Evolutionary conservation across 305 asterid genomes (phyloP), one percentile per base, ranked within the genome.

Genomic region (Fraxinus platypoda): DNA sequence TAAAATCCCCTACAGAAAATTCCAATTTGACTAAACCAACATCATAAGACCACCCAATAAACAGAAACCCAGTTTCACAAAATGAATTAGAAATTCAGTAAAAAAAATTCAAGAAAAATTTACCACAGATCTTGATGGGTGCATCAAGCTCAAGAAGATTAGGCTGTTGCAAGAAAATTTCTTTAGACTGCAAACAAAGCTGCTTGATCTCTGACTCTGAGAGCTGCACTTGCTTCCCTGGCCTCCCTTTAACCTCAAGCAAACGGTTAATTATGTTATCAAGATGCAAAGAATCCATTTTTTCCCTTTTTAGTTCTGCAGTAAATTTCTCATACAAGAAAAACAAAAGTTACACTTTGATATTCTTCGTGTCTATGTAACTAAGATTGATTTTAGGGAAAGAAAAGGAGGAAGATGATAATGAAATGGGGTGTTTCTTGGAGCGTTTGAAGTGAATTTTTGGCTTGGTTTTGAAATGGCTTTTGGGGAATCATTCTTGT

Each of bases 131-230:
- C 93, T 92, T 93, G 88, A 94, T 90, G 21, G 98, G 97, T 13
- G 98, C 97, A 70, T 91, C 95, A 26, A 94, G 94, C 83, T 94
- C 98, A 33, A 94, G 97, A 76, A 94, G 97, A 92, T 91, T 93
- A 66, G 98, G 97, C 85, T 94, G 98, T 7, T 84, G 84, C 89
- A 93, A 57, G 87, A 93, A 90, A 87, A 94, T 90, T 66, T 92
- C 94, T 76, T 81, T 93, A 0, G 98, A 89, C 82, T 85, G 91
- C 57, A 90, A 68, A 85, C 98, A 94, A 30, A 94, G 97, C 26
- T 88, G 92, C 37, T 89, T 92, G 86, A 94, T 94, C 85, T 93
- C 98, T 12, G 94, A 43, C 78, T 94, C 98, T 0, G 97, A 94
- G 13, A 94, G 90, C 93, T 90, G 94, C 28, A 92, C 97, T 85